phyloP scores from a whole-genome alignment of 768 basidiomycete genomes.

The Dentipellis fragilis region DNA sequence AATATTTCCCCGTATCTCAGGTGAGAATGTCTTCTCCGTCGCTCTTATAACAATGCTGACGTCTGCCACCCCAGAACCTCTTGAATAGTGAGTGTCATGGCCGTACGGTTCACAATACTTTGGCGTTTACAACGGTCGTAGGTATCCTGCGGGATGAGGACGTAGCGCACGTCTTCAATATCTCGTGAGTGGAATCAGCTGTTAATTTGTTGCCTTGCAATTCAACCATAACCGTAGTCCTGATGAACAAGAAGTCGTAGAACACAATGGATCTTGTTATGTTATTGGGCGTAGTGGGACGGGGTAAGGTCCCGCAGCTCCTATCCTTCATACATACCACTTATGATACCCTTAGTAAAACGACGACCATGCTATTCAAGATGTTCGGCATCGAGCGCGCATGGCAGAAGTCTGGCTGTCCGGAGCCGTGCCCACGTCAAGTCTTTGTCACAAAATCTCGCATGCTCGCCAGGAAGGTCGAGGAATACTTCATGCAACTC shows the following conservation, averaged over 20 bases:
- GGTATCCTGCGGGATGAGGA: too few species aligned
- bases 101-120: too few species aligned
- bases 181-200: too few species aligned
- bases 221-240: too few species aligned
- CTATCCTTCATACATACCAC: not conserved
- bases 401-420: constrained; percentile 28
- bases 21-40: not conserved
- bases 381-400: constrained; percentile 60
- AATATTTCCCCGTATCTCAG: constrained; percentile 2
- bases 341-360: constrained; percentile 40
- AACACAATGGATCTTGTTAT: constrained; percentile 7
- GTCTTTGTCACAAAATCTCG: constrained; percentile 66
- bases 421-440: constrained; percentile 44
- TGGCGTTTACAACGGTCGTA: too few species aligned
- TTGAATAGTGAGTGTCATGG: too few species aligned
- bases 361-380: constrained; percentile 69
- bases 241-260: constrained; percentile 9
- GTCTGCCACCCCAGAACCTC: constrained; percentile 2
- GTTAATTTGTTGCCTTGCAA: too few species aligned
- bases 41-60: not conserved
- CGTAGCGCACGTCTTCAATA: too few species aligned
- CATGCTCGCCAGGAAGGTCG: constrained; percentile 58
- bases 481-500: constrained; percentile 53
- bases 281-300: constrained; percentile 52
- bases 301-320: constrained; percentile 38